phyloP scores from a whole-genome alignment of 768 basidiomycete genomes.

The Serendipita vermifera region DNA sequence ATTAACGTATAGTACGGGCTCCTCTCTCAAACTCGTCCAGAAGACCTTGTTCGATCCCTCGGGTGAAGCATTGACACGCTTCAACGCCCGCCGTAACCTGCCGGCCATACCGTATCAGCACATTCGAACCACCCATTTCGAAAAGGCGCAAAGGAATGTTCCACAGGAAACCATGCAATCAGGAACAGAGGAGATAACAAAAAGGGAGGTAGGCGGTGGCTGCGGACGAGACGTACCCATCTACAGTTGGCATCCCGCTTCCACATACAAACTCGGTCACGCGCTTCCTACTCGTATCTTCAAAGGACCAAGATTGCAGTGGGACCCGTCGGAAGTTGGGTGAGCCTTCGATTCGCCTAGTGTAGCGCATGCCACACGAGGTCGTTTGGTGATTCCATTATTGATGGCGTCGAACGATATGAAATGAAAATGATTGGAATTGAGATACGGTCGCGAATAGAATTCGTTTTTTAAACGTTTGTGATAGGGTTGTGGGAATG shows the following conservation, averaged over 20 bases:
- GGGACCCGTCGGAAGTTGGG: constrained; percentile 85
- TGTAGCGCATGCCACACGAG: too few relatives aligned
- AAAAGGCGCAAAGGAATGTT: too few relatives aligned
- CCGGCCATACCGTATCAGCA: too few relatives aligned
- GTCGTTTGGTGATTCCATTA: too few relatives aligned
- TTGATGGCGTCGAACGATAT: too few relatives aligned
- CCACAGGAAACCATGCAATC: too few relatives aligned
- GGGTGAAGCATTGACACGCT: constrained; percentile 66
- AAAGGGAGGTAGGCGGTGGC: neutral
- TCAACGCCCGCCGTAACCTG: constrained; percentile 66
- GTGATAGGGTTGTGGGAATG: too few relatives aligned
- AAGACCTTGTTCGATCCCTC: constrained; percentile 61
- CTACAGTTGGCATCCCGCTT: constrained; percentile 90
- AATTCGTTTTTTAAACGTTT: too few relatives aligned
- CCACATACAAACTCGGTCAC: constrained; percentile 20
- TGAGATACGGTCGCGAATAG: too few relatives aligned
- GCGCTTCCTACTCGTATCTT: constrained; percentile 5
- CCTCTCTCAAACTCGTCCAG: constrained; percentile 97
- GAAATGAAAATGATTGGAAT: too few relatives aligned
- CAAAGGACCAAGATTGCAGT: constrained; percentile 28
- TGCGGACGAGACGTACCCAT: constrained; percentile 44
- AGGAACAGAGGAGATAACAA: too few relatives aligned
- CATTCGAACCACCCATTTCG: too few relatives aligned
- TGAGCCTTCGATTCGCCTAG: constrained; percentile 71
- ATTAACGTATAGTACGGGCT: constrained; percentile 83